These are phyloP conservation scores for Drosera spatulata DNA, from an alignment of 179 eudicot genomes.

Conservation along the genomic window DNA sequence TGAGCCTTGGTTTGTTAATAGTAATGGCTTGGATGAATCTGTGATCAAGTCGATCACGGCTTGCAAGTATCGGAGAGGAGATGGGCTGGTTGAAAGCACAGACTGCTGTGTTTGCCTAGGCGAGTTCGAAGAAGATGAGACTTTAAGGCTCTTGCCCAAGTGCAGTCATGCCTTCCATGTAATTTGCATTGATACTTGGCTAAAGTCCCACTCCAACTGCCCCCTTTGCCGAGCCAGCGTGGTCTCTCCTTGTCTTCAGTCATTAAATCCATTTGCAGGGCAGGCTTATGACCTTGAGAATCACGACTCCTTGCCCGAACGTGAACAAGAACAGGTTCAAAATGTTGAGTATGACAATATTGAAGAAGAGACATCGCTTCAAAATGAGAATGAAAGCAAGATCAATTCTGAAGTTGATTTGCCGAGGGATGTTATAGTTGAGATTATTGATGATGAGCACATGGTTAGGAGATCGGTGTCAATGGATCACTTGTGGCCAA, in stretches of 20 bases:
- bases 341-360: no score
- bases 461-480: constrained; percentile 45
- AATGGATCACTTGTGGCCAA: constrained; percentile 32
- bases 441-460: constrained; percentile 17
- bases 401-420: not conserved
- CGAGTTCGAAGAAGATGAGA: constrained; percentile 53
- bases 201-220: constrained; percentile 66
- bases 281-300: no score
- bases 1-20: constrained; percentile 40
- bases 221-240: constrained; percentile 68
- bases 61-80: constrained; percentile 40
- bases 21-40: constrained; percentile 46
- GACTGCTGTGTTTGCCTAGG: constrained; percentile 67
- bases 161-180: constrained; percentile 31
- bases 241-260: not conserved
- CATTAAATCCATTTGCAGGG: no score
- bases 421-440: constrained; percentile 14
- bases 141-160: constrained; percentile 11
- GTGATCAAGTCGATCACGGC: constrained; percentile 44
- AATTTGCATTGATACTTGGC: constrained; percentile 73
- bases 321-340: no score
- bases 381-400: no score
- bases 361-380: no score
- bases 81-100: constrained; percentile 26
- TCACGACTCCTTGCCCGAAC: no score